These are phyloP conservation scores for Melocanna baccifera DNA, from an alignment of 176 grass and related monocot genomes.

Conservation along the genomic window DNA sequence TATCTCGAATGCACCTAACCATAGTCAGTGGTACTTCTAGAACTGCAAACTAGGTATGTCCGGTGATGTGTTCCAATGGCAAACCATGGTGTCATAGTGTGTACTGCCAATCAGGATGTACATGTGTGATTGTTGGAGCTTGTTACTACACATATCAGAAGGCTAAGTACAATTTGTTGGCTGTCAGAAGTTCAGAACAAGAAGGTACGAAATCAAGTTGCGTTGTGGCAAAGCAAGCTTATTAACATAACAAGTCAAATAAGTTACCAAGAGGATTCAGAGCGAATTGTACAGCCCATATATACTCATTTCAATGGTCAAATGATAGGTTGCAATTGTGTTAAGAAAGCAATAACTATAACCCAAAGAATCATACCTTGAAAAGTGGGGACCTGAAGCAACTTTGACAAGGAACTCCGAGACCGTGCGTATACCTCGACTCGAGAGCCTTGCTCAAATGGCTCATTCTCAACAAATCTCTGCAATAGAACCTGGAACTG, in stretches of 20 bases:
- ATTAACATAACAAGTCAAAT: neutral
- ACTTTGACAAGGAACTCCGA: slow-evolving; percentile 65
- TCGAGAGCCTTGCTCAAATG: slow-evolving; percentile 80
- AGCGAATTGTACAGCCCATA: neutral
- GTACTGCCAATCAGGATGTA: neutral
- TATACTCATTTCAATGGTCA: neutral
- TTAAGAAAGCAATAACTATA: slow-evolving; percentile 12
- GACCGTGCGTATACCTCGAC: slow-evolving; percentile 68
- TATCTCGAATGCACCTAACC: neutral
- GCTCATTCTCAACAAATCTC: slow-evolving; percentile 91
- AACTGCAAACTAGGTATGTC: neutral
- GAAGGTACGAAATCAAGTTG: neutral
- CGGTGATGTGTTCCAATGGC: neutral
- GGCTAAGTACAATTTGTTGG: neutral
- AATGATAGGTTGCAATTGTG: neutral
- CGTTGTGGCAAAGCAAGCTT: neutral
- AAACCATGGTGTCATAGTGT: neutral
- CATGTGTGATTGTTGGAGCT: neutral
- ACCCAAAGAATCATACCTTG: slow-evolving; percentile 57
- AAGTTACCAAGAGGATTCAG: neutral
- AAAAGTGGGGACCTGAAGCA: slow-evolving; percentile 94
- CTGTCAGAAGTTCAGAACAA: slow-evolving; percentile 4
- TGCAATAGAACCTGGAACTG: slow-evolving; percentile 91
- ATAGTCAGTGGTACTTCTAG: slow-evolving; percentile 8
- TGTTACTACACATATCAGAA: slow-evolving; percentile 13